Evolutionary conservation across 148 eudicot genomes (phyloP), one percentile per base, ranked within the genome.

Genomic region (Nepenthes gracilis): DNA sequence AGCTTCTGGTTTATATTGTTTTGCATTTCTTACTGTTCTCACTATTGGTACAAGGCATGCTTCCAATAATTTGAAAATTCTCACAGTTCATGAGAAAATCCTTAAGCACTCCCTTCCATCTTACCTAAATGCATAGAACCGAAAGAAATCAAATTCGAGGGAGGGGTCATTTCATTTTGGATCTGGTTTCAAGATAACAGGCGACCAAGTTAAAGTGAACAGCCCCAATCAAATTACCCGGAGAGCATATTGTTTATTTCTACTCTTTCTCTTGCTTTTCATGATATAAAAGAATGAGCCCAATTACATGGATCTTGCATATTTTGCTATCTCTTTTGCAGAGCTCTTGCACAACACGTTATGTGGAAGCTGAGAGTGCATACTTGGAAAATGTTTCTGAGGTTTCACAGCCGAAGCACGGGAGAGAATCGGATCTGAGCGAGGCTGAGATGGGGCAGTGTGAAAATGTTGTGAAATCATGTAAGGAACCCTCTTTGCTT

Each of bases 331-430:
- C 36, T 62, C 45, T 35, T 37, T 4, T 65, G 51, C 55, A 51
- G 57, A 66, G 54, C 67, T 65, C 64, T 61, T 65, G 49, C 52
- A 23, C 61, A 66, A 33, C 37, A 9, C 47, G 14, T 65, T 57
- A 45, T n/a, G 35, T 52, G 61, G 58, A 54, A 62, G 58, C 71
- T 75, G 64, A 65, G 43, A 69, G 35, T 66, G 54, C 8, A 34
- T 50, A 10, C 55, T 37, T 66, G 37, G 40, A 63, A 67, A 60
- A 37, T 54, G 48, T 71, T 63, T 71, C 67, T 76, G 74, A 40
- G 52, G 6, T 54, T 50, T 67, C 68, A 23, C 65, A 54, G 73
- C 47, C 33, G 59, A 73, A 63, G 33, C 36, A 47, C 37, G 23
- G 36, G 38, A 72, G 70, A 36, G 59, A 65, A 54, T 38, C 68